These are phyloP conservation scores for Seminavis robusta DNA, from an alignment of 108 stramenopile genomes.

Conservation along the genomic window DNA sequence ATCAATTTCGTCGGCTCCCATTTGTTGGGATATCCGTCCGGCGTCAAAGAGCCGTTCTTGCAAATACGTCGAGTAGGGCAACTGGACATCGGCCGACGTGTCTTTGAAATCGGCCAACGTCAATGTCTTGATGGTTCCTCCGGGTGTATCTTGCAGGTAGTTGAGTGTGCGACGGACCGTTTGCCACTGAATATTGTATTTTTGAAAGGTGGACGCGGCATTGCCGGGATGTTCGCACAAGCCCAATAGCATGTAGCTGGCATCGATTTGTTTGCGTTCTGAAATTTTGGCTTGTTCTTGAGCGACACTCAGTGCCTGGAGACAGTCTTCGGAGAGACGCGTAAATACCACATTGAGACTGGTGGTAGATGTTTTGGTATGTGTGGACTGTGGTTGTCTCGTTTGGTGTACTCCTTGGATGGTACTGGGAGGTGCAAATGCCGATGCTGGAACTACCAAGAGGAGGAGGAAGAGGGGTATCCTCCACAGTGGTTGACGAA, in stretches of 20 bases:
- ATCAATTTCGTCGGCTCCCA: slow-evolving; percentile 6
- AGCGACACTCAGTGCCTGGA: slow-evolving; percentile 2
- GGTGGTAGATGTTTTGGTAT: too few relatives aligned
- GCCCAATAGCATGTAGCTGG: slow-evolving; percentile 10
- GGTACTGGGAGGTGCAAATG: too few relatives aligned
- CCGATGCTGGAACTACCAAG: too few relatives aligned
- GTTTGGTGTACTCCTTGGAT: too few relatives aligned
- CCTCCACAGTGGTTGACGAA: too few relatives aligned
- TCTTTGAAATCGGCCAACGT: slow-evolving; percentile 5
- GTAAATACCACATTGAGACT: too few relatives aligned
- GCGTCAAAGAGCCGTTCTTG: slow-evolving; percentile 5
- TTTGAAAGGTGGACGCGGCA: not conserved
- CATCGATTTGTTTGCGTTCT: slow-evolving; percentile 2
- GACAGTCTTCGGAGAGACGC: slow-evolving; percentile 13
- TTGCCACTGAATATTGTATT: slow-evolving; percentile 1
- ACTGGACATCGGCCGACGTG: not conserved
- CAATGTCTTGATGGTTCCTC: not conserved
- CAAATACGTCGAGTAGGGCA: slow-evolving; percentile 1
- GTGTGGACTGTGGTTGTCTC: too few relatives aligned
- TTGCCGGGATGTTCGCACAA: slow-evolving; percentile 6
- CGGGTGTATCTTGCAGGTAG: not conserved
- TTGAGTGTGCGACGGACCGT: too few relatives aligned
- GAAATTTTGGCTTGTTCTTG: slow-evolving; percentile 6
- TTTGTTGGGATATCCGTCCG: slow-evolving; percentile 3
- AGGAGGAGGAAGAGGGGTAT: too few relatives aligned